Evolutionary conservation across 495 filamentous ascomycete genomes (phyloP).

Genomic region (Xylaria cubensis): DNA sequence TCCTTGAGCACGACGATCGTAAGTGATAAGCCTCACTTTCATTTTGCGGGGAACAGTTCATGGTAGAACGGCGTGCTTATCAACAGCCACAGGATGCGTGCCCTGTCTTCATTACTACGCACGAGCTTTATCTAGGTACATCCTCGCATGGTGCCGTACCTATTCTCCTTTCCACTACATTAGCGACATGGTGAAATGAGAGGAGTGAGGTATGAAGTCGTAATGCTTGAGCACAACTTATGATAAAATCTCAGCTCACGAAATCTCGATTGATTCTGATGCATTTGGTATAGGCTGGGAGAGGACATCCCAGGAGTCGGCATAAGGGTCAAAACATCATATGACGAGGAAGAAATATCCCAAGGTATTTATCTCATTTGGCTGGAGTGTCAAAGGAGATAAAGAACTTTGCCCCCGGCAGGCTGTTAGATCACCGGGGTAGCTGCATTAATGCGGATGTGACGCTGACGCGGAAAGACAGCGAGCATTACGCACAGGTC

Average conservation of each 20-base stretch:
- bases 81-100: neutral
- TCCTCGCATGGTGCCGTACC: neutral
- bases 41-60: neutral
- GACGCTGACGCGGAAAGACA: neutral
- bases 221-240: neutral
- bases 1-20: neutral
- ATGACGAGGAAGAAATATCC: neutral
- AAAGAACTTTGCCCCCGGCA: no score
- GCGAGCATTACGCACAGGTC: neutral
- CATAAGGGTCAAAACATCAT: neutral
- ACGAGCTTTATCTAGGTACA: constrained; percentile 6
- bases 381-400: no score
- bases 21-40: neutral
- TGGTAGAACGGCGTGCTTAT: neutral
- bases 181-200: neutral
- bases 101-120: neutral
- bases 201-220: neutral
- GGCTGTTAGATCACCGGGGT: neutral
- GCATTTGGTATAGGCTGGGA: neutral
- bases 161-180: constrained; percentile 9
- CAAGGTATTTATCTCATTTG: neutral
- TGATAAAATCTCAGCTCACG: neutral
- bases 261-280: neutral
- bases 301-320: neutral
- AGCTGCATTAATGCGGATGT: neutral